Conservation (phyloP, 1,284 basidiomycete species). For the Rhodotorula glutinis region DNA sequence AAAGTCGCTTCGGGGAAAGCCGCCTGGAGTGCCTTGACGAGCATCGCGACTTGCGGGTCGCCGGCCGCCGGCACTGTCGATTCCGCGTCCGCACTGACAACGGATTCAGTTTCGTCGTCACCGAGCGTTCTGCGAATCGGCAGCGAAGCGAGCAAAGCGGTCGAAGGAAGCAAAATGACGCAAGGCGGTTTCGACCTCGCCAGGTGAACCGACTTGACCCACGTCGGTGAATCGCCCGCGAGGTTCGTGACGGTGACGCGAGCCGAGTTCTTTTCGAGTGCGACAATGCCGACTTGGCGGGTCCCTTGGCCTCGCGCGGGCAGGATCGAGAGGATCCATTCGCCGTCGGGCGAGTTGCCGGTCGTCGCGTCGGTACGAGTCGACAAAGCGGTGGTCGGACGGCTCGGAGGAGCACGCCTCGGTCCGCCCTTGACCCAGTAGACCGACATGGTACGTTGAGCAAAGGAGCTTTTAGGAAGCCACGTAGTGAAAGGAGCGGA, state of each 20-base stretch:
- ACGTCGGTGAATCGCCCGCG: constrained; percentile 53
- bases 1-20: constrained; percentile 5
- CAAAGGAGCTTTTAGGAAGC: too few species aligned
- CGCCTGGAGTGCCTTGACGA: constrained; percentile 17
- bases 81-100: constrained; percentile 34
- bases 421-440: too few species aligned
- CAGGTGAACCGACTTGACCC: constrained; percentile 81
- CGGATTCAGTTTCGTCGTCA: not conserved
- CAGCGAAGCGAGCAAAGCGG: constrained; percentile 50
- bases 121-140: too few species aligned
- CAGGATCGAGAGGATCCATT: constrained; percentile 37
- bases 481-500: too few species aligned
- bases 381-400: constrained; percentile 3
- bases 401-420: constrained; percentile 1
- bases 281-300: constrained; percentile 41
- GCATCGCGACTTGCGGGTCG: constrained; percentile 8
- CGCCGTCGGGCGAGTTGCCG: not conserved
- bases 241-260: constrained; percentile 37
- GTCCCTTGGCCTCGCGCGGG: constrained; percentile 34
- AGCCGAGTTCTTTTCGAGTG: constrained; percentile 33
- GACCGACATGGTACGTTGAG: too few species aligned
- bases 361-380: too few species aligned
- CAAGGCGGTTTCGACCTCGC: constrained; percentile 70
- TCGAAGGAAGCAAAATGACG: constrained; percentile 73
- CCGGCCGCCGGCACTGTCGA: not conserved